Conservation (phyloP, 257 asterid species). For the Petunia secreta region DNA sequence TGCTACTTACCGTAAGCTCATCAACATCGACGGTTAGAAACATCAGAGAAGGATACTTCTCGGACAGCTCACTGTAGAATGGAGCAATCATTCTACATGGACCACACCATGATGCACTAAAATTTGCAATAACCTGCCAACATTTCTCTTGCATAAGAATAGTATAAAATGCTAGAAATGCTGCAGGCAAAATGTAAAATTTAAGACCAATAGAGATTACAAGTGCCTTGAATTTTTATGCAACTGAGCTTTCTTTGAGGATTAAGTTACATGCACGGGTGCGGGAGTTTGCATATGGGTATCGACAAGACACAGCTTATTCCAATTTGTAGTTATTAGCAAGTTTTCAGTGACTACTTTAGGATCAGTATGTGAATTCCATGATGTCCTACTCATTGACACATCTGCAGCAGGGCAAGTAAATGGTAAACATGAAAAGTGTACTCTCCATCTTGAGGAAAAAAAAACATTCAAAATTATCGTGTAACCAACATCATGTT, state of each 20-base stretch:
- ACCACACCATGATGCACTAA: slow-evolving; percentile 97
- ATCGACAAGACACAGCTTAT: background rate
- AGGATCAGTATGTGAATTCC: background rate
- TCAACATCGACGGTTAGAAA: slow-evolving; percentile 88
- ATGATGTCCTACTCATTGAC: background rate
- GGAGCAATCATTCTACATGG: slow-evolving; percentile 96
- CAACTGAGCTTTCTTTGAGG: background rate
- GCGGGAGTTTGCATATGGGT: background rate
- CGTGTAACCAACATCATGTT: no score
- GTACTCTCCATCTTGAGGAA: background rate
- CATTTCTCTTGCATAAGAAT: slow-evolving; percentile 2
- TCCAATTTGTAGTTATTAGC: background rate
- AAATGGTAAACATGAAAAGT: background rate
- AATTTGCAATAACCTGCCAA: slow-evolving; percentile 75
- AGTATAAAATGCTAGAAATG: slow-evolving; percentile 3
- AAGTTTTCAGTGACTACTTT: background rate
- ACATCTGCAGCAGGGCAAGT: background rate
- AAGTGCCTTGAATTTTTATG: slow-evolving; percentile 13
- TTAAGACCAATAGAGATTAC: background rate
- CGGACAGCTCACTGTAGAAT: slow-evolving; percentile 80
- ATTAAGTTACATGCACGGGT: background rate
- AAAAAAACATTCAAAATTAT: background rate
- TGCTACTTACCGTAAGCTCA: slow-evolving; percentile 77
- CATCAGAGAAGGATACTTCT: slow-evolving; percentile 74
- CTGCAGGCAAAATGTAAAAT: background rate